Evolutionary conservation across 768 basidiomycete species (phyloP), one percentile per base, ranked within the genome.

Genomic region (Tephrocybe sp.): DNA sequence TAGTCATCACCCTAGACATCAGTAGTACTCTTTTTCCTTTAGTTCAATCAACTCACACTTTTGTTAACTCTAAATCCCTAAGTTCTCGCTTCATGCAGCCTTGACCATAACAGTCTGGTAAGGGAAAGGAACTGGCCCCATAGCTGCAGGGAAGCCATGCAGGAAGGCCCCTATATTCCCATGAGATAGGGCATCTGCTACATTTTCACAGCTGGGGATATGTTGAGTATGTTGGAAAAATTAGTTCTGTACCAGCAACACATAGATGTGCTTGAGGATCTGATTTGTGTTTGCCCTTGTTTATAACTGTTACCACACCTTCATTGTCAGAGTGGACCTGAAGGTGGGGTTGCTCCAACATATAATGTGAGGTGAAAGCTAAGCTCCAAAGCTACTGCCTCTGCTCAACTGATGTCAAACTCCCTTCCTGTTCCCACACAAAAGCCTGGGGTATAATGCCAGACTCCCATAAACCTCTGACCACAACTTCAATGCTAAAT

Each of bases 391-490:
- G 67, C 72, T 0, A 71, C 63, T 2, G 67, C 66, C 48, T 74
- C 72, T 21, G 73, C 73, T 73, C 73, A 74, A 0, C 66, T 68
- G 33, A 73, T 74, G 56, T 71, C 63, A 64, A 37, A 58, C 0
- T 44, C 15, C n/a, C 50, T 24, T 1, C 15, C 15, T 5, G 34
- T 5, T 15, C 34, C 34, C 5, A 70, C 68, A 0, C 12, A 8
- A n/a, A 69, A 55, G 0, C 67, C 69, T 7, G 52, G 48, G 0
- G 65, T 62, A 60, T 60, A 70, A 0, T 18, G 4, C 71, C 70
- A 73, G 0, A 56, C 63, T 48, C 66, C 66, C 65, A 75, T 18
- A 38, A 48, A 1, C 6, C 15, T 1, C 56, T 60, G 4, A 75
- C 45, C 0, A 65, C 58, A 0, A 75, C 57, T 0, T 71, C 64